phyloP scores from a whole-genome alignment of 306 rosid species.

The Acmispon strigosus region DNA sequence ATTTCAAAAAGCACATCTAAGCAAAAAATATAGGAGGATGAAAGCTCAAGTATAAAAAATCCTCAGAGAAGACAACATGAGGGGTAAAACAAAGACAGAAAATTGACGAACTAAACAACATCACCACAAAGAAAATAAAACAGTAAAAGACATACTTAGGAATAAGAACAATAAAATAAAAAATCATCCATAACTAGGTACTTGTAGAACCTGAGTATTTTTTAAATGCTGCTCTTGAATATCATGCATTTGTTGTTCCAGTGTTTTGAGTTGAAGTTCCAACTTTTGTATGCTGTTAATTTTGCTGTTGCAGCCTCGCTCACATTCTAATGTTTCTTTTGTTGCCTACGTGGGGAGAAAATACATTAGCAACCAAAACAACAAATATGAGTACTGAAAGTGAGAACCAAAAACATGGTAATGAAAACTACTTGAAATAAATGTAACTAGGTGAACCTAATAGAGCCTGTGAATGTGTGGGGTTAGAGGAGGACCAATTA shows the following conservation, averaged over 20 bases:
- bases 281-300: slow-evolving; percentile 36
- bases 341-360: slow-evolving; percentile 46
- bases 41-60: not conserved
- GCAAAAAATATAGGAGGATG: too few relatives aligned
- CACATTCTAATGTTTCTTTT: slow-evolving; percentile 48
- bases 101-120: not conserved
- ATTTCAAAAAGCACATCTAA: too few relatives aligned
- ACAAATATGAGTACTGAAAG: not conserved
- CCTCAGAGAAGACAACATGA: not conserved
- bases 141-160: not conserved
- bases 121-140: not conserved
- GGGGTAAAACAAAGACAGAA: not conserved
- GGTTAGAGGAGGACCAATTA: too few relatives aligned
- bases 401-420: not conserved
- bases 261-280: slow-evolving; percentile 31
- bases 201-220: slow-evolving; percentile 62
- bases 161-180: not conserved
- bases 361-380: slow-evolving; percentile 10
- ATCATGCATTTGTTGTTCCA: slow-evolving; percentile 60
- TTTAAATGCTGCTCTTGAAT: slow-evolving; percentile 55
- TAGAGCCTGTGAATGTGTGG: too few relatives aligned
- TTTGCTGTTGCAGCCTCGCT: slow-evolving; percentile 45
- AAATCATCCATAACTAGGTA: slow-evolving; percentile 10
- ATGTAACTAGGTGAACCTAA: not conserved
- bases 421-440: not conserved